Evolutionary conservation across 2,329 filamentous ascomycete species (phyloP), one percentile per base, ranked within the genome.

Genomic region (Fonsecaea pedrosoi): DNA sequence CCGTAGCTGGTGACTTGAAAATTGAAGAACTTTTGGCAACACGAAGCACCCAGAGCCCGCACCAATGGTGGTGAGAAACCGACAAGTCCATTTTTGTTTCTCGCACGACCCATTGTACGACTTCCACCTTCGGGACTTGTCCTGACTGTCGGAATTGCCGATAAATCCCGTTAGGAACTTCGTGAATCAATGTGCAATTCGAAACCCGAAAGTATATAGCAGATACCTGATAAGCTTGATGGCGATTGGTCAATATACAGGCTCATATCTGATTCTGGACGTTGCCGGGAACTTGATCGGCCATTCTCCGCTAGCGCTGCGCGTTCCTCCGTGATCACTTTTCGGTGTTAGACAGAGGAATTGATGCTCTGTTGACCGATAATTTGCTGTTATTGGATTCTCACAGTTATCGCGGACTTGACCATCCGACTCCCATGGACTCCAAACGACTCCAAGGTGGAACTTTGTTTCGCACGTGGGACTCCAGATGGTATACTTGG

Each of bases 341-440:
- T 50, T 30, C 45, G 21, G 18, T 50, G 18, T 48, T 25, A 5
- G 18, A 50, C 25, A 50, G 9, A 25, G 12, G 18, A 50, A 50
- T 12, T 30, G 21, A 50, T 21, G 25, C 25, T 18, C 45, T 13
- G 18, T 50, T 13, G 18, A 30, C 21, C 25, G 45, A 50, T 50
- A 25, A 12, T 50, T 18, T 50, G 21, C 18, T 50, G 45, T 30
- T 12, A 50, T 50, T 50, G 45, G 45, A 13, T 50, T 25, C 8
- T 50, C 1, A 50, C 45, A 50, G 18, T 9, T 50, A 50, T 50
- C 45, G 45, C 45, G 45, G 45, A 50, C 45, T 25, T 50, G 45
- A 50, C 45, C 45, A 30, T 50, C 45, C 45, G 45, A 13, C 45
- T 50, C 9, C 30, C 3, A 5, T 32, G 2, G 6, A 5, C 30